Evolutionary conservation across 352 stramenopile genomes (phyloP), one percentile per base, ranked within the genome.

Genomic region (Globisporangium mamillatum): DNA sequence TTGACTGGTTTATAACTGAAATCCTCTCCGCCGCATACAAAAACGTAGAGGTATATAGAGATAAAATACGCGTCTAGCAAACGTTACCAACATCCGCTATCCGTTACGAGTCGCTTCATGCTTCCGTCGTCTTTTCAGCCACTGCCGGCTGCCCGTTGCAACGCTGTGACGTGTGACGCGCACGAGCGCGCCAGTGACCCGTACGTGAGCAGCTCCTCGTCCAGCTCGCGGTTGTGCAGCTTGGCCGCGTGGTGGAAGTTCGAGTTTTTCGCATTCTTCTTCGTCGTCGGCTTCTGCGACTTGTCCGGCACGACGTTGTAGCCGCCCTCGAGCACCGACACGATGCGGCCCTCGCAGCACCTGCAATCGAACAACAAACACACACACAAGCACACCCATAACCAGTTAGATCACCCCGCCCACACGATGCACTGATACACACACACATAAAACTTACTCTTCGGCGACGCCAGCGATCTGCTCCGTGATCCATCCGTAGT

Each of bases 241-340:
- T 84, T 76, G 38, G 72, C 80, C 3, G 75, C 76, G 58, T 78
- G 64, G 60, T 88, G 75, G 63, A 90, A 82, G 44, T 89, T 88
- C 24, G 80, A 88, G 24, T 74, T 79, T 54, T 70, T 73, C 24
- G 48, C 63, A 27, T 71, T 72, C n/a, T 69, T 70, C 72, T 78
- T 80, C 38, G 79, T 81, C 46, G 71, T 76, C 29, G 76, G 71
- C 20, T 69, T 67, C 63, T 84, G 73, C 58, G 70, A 78, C 54
- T 85, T 86, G 68, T 74, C 77, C 18, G 76, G 75, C 54, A 85
- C 78, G 14, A 90, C 77, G 57, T 89, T 89, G 77, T 98, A 99
- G 50, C 96, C 95, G 67, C 96, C 96, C 71, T 99, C 96, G 20
- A 99, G 78, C 50, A 98, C 92, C 53, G 93, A 98, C 27, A 99